These are phyloP conservation scores for Aspergillus jensenii DNA, from an alignment of 2,329 filamentous ascomycete species.

Conservation along the genomic window DNA sequence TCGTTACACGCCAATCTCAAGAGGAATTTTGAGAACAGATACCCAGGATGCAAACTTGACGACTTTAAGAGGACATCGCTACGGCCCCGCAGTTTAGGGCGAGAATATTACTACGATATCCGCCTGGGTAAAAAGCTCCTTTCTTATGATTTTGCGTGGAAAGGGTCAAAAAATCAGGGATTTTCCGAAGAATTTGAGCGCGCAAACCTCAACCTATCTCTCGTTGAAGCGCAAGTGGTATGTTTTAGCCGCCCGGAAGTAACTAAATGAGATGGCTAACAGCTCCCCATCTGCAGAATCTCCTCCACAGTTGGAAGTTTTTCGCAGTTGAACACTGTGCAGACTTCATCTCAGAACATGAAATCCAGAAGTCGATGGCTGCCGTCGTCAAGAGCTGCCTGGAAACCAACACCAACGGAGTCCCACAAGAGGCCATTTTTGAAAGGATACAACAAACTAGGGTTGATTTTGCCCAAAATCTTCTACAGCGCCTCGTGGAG, in stretches of 20 bases:
- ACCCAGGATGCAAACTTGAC: conserved; percentile 68
- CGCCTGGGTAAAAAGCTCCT: conserved; percentile 74
- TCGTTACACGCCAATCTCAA: conserved; percentile 84
- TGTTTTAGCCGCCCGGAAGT: conserved; percentile 30
- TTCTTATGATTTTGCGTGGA: conserved; percentile 75
- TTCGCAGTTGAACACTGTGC: conserved; percentile 80
- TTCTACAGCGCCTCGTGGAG: conserved; percentile 76
- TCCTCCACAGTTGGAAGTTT: conserved; percentile 88
- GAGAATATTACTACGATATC: conserved; percentile 81
- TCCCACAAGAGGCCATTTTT: conserved; percentile 79
- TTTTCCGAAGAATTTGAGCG: conserved; percentile 80
- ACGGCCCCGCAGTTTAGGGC: conserved; percentile 65
- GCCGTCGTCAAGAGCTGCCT: conserved; percentile 77
- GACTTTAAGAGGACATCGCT: conserved; percentile 78
- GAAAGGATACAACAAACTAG: conserved; percentile 72
- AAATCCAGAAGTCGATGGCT: conserved; percentile 68
- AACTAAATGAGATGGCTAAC: conserved; percentile 24
- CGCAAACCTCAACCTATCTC: conserved; percentile 85
- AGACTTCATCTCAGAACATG: conserved; percentile 52
- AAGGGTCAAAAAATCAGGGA: conserved; percentile 64
- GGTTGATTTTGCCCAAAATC: conserved; percentile 75
- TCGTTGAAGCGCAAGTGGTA: conserved; percentile 89
- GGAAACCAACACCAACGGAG: conserved; percentile 69
- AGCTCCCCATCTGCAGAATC: conserved; percentile 51
- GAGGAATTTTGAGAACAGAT: conserved; percentile 78